A percentile compares a stretch with the other conserved stretches of the same genome.
Evolutionary conservation across 2,329 filamentous ascomycete species (phyloP).

Genomic region (Pseudogymnoascus sp.): DNA sequence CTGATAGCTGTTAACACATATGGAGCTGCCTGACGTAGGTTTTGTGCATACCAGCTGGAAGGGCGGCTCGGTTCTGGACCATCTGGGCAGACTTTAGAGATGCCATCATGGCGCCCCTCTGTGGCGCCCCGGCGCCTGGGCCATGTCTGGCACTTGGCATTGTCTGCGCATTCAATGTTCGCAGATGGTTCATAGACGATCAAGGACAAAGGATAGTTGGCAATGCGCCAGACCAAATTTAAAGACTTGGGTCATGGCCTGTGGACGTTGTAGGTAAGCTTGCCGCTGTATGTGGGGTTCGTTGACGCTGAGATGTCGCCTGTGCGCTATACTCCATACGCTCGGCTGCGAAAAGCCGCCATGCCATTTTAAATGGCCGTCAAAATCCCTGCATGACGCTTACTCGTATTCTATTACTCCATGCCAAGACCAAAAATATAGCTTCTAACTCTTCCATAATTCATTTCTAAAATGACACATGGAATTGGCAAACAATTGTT

Average conservation of each 20-base stretch:
- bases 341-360: slow-evolving; percentile 2
- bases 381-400: neutral
- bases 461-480: neutral
- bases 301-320: slow-evolving; percentile 8
- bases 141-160: slow-evolving; percentile 41
- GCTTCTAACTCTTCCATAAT: neutral
- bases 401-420: neutral
- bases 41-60: slow-evolving; percentile 67
- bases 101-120: slow-evolving; percentile 55
- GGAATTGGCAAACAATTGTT: neutral
- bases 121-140: slow-evolving; percentile 18
- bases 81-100: slow-evolving; percentile 76
- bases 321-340: slow-evolving; percentile 7
- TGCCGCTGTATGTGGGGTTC: neutral
- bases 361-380: neutral
- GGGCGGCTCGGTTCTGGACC: slow-evolving; percentile 65
- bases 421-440: slow-evolving; percentile 1
- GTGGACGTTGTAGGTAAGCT: neutral
- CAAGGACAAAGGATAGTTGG: neutral
- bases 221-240: neutral
- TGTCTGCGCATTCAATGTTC: slow-evolving; percentile 10
- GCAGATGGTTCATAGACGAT: neutral
- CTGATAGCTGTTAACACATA: slow-evolving; percentile 36
- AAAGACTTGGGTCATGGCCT: slow-evolving; percentile 4
- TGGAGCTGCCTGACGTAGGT: neutral